Evolutionary conservation across 768 basidiomycete genomes (phyloP), one percentile per base, ranked within the genome.

Genomic region (Amanita thiersii): DNA sequence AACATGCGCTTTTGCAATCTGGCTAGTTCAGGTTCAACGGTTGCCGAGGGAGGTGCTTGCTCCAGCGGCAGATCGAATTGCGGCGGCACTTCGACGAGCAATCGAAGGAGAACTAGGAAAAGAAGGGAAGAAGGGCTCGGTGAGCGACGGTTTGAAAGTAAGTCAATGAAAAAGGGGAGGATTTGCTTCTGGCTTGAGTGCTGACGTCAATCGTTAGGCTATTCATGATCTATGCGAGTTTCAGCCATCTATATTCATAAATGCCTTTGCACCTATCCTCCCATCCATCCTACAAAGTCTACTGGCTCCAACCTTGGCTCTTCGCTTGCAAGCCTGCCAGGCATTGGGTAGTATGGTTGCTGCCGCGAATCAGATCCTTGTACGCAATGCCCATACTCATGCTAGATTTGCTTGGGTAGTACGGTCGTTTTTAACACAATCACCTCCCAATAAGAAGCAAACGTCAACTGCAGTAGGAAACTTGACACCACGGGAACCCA

Each of bases 81-180:
- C 80, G 1, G 77, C 75, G 44, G 83, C 84, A 2, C 55, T 90
- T 14, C 71, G 77, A 38, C 78, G 87, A 32, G 88, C 81, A 18
- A 72, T 91, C 45, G 82, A 85, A 41, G 88, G 88, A 5, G 82
- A 89, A 47, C 72, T 90, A 10, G 88, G 88, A 4, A 86, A 86
- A 55, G 88, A 91, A 56, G 88, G 88, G 7, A 90, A 90, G 66
- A 89, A 87, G 52, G 88, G 88, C 0, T 77, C 87, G 3, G 72
- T 69, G 1, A 81, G 72, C 24, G 87, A 91, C 56, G 85, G 83
- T 15, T 68, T 88, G 34, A 86, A 80, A 72, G 87, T 81, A 54
- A 50, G 60, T 55, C 41, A 39, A 42, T 37, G 31, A n/a, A n/a
- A n/a, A n/a, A n/a, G n/a, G n/a, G n/a, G n/a, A n/a, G n/a, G n/a